Evolutionary conservation across 1,284 basidiomycete species (phyloP).

Genomic region (Peniophora sp.): DNA sequence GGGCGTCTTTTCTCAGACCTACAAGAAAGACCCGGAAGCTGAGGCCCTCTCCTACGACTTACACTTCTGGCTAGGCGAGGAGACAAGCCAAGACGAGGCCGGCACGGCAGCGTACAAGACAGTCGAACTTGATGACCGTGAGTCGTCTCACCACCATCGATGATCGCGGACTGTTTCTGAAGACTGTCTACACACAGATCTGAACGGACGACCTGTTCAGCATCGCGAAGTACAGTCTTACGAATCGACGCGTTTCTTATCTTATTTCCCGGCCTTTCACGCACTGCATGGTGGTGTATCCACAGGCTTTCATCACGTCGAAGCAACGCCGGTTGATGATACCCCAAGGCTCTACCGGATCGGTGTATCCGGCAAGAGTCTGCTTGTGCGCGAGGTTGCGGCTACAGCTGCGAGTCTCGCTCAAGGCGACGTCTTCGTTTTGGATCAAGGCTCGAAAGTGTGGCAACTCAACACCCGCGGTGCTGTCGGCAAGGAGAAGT

Average conservation of each 20-base stretch:
- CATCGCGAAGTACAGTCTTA: conserved; percentile 54
- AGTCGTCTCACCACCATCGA: conserved; percentile 11
- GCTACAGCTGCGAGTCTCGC: conserved; percentile 36
- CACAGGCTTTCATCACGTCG: conserved; percentile 55
- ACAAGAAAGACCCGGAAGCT: conserved; percentile 41
- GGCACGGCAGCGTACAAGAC: conserved; percentile 63
- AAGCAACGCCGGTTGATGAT: conserved; percentile 34
- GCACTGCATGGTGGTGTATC: conserved; percentile 47
- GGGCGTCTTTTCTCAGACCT: conserved; percentile 23
- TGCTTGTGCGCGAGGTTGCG: conserved; percentile 42
- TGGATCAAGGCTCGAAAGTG: conserved; percentile 44
- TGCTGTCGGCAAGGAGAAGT: conserved; percentile 46
- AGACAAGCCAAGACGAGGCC: conserved; percentile 57
- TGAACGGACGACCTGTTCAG: conserved; percentile 47
- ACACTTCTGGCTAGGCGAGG: conserved; percentile 58
- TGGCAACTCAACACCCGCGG: conserved; percentile 48
- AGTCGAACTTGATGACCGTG: conserved; percentile 60
- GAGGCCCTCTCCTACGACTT: conserved; percentile 46
- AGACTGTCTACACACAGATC: conserved; percentile 22
- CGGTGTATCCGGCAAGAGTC: conserved; percentile 20
- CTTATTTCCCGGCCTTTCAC: conserved; percentile 49
- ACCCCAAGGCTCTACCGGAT: conserved; percentile 41
- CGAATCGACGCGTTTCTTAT: conserved; percentile 51
- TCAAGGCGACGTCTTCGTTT: conserved; percentile 48
- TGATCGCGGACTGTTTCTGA: neutral